A percentile compares a stretch with the other conserved stretches of the same genome.
These are phyloP conservation scores for Wickerhamomyces strasburgensis DNA, from an alignment of 805 yeast genomes.

Conservation along the genomic window DNA sequence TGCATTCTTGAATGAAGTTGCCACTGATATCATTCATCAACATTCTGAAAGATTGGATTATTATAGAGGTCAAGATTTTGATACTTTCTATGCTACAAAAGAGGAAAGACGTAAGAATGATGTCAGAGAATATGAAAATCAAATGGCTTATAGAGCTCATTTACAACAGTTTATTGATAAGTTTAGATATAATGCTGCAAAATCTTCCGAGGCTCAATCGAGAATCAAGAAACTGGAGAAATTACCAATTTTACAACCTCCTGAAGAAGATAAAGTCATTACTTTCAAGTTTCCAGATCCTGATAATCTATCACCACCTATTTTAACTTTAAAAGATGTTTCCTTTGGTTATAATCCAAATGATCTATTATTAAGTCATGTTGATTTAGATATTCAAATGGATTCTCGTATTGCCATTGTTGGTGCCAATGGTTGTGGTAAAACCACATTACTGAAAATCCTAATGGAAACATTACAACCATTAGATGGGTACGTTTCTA, in stretches of 20 bases:
- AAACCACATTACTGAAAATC: conserved; percentile 86
- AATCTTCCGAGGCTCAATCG: conserved; percentile 95
- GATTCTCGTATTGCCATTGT: conserved; percentile 93
- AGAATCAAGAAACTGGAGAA: conserved; percentile 96
- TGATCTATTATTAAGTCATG: conserved; percentile 63
- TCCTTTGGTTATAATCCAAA: conserved; percentile 75
- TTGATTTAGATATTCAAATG: conserved; percentile 87
- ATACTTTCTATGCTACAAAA: conserved; percentile 84
- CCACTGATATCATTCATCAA: conserved; percentile 96
- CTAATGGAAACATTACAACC: conserved; percentile 78
- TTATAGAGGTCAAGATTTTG: conserved; percentile 91
- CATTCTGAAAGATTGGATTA: conserved; percentile 96
- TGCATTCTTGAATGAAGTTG: conserved; percentile 94
- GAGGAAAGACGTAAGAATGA: conserved; percentile 95
- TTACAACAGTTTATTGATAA: conserved; percentile 93
- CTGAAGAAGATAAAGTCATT: conserved; percentile 83
- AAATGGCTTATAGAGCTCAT: conserved; percentile 93
- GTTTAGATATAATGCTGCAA: conserved; percentile 95
- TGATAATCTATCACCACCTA: conserved; percentile 88
- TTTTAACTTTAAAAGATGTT: conserved; percentile 81
- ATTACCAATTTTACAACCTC: conserved; percentile 86
- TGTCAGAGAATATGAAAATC: conserved; percentile 92
- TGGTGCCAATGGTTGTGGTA: conserved; percentile 99
- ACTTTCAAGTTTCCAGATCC: conserved; percentile 94
- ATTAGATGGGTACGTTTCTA: conserved; percentile 67